Evolutionary conservation across 257 asterid species (phyloP), one percentile per base, ranked within the genome.

Genomic region (Solanum tacnaense): DNA sequence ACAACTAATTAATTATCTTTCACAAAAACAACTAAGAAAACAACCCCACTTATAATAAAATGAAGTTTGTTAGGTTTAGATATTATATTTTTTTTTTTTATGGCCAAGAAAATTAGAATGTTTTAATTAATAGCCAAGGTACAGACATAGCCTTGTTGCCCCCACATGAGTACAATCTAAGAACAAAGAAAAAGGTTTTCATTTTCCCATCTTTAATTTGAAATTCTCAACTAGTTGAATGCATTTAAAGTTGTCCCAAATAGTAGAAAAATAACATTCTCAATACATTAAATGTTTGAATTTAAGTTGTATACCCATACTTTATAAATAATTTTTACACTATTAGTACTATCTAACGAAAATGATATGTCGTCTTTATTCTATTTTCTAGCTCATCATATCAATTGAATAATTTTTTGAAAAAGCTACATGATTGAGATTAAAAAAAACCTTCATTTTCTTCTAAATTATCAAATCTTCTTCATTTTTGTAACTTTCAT

Each of bases 81-180:
- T 84, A 32, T 87, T 56, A 83, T 62, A 23, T 70, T 9, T 71
- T 39, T 2, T 31, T 71, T 71, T 62, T 84, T 49, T 58, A 84
- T 62, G 72, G 44, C 89, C 89, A 83, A 89, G 41, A 82, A 72
- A 87, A 87, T 70, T 83, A 85, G 90, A 92, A 91, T 89, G 93
- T 90, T 88, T 74, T 85, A 90, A 76, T 87, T 83, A 89, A 83
- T 71, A 73, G 71, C 78, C 79, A 58, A 85, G 65, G 87, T 87
- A 88, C 89, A 90, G 87, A 90, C 92, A 90, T 88, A 84, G 39
- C 89, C 84, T 49, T 84, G 89, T 79, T 88, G 91, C 83, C 89
- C 90, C 90, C 88, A 86, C 91, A 65, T 29, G 32, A n/a, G 76
- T 67, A 56, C 32, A 34, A 82, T 46, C 4, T 44, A 25, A 29